Evolutionary conservation across 768 basidiomycete genomes (phyloP).

Genomic region (Pulveroboletus sp.): DNA sequence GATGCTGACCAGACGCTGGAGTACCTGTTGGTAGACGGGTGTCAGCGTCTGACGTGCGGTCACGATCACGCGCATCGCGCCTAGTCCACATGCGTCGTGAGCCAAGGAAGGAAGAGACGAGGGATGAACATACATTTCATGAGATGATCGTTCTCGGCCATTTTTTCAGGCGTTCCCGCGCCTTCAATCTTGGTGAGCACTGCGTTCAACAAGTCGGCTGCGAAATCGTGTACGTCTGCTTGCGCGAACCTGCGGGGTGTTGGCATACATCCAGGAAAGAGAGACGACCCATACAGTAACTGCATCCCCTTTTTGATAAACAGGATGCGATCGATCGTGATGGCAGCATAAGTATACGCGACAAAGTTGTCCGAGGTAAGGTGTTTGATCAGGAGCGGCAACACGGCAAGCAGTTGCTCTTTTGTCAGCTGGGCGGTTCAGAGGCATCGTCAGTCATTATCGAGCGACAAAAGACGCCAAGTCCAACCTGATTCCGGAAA

Average conservation of each 20-base stretch:
- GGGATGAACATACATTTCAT: constrained; percentile 77
- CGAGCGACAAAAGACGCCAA: background rate
- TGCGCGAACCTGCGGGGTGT: constrained; percentile 65
- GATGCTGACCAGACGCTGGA: constrained; percentile 75
- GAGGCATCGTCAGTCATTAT: background rate
- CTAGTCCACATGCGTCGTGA: constrained; percentile 38
- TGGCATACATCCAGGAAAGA: background rate
- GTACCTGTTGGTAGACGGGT: constrained; percentile 58
- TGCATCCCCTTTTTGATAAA: constrained; percentile 80
- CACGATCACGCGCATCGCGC: constrained; percentile 89
- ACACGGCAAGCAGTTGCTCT: constrained; percentile 84
- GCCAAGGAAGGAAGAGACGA: background rate
- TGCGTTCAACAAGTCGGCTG: constrained; percentile 65
- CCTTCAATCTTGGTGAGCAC: constrained; percentile 77
- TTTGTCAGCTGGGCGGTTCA: constrained; percentile 81
- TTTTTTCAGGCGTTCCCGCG: constrained; percentile 80
- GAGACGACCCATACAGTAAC: constrained; percentile 48
- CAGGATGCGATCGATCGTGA: constrained; percentile 94
- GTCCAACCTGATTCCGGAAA: constrained; percentile 85
- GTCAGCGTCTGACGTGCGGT: constrained; percentile 79
- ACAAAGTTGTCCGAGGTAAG: constrained; percentile 84
- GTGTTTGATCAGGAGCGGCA: constrained; percentile 82
- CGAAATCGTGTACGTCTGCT: constrained; percentile 80
- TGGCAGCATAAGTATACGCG: constrained; percentile 92
- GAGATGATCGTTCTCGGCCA: constrained; percentile 95